A percentile compares a stretch with the other conserved stretches of the same genome.
phyloP scores from a whole-genome alignment of 495 filamentous ascomycete genomes.

The Lophium mytilinum region DNA sequence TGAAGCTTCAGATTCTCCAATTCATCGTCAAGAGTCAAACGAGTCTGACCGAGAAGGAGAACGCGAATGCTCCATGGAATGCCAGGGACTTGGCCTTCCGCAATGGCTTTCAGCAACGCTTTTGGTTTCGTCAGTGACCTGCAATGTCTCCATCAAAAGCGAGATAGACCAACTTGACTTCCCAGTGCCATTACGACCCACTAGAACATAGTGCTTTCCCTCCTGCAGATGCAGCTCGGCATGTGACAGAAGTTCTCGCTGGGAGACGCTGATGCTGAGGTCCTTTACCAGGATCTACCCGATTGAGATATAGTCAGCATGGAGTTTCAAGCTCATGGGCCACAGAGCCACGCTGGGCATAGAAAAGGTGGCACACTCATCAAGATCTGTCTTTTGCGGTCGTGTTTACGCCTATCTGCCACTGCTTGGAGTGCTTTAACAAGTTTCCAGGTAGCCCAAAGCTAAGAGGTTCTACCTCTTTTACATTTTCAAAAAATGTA shows the following conservation, averaged over 20 bases:
- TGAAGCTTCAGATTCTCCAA: conserved; percentile 7
- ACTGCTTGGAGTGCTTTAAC: too few relatives aligned
- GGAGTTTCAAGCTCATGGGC: too few relatives aligned
- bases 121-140: not conserved
- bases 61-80: conserved; percentile 62
- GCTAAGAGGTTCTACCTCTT: too few relatives aligned
- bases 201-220: conserved; percentile 61
- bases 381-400: too few relatives aligned
- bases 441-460: too few relatives aligned
- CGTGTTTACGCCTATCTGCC: too few relatives aligned
- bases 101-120: conserved; percentile 61
- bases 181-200: conserved; percentile 71
- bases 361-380: too few relatives aligned
- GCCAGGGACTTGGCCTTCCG: conserved; percentile 69
- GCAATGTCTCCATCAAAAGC: not conserved
- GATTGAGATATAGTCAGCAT: not conserved
- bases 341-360: too few relatives aligned
- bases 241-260: conserved; percentile 59
- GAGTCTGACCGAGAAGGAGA: conserved; percentile 65
- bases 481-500: too few relatives aligned
- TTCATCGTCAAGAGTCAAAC: conserved; percentile 24
- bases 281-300: conserved; percentile 30
- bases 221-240: conserved; percentile 61
- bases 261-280: conserved; percentile 36
- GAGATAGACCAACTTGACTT: conserved; percentile 48